These are phyloP conservation scores for Trichophaea hybrida DNA, from an alignment of 2,329 filamentous ascomycete genomes.

Conservation along the genomic window DNA sequence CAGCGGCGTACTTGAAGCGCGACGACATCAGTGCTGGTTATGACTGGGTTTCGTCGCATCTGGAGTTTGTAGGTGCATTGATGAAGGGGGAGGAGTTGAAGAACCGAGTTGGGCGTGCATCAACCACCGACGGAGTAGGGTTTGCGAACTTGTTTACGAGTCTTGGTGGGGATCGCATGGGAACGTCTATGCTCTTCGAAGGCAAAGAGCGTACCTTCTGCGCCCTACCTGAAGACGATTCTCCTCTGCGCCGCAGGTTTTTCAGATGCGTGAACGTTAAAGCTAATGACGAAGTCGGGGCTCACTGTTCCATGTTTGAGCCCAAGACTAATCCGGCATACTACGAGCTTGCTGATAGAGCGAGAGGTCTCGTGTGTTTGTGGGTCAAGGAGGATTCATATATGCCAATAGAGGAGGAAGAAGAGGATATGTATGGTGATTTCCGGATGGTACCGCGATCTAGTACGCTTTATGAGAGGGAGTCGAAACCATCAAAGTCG, in stretches of 20 bases:
- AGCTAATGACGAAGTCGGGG: constrained; percentile 61
- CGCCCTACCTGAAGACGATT: constrained; percentile 45
- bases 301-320: constrained; percentile 73
- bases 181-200: constrained; percentile 41
- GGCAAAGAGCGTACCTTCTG: constrained; percentile 75
- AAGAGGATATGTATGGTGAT: neutral
- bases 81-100: constrained; percentile 70
- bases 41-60: constrained; percentile 73
- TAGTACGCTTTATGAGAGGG: neutral
- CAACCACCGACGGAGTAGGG: constrained; percentile 52
- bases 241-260: constrained; percentile 42
- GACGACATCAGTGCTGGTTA: constrained; percentile 64
- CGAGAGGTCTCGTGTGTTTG: constrained; percentile 47
- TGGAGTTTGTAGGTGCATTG: constrained; percentile 85
- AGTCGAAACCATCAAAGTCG: neutral
- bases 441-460: neutral
- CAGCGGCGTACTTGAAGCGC: constrained; percentile 72
- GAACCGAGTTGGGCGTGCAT: constrained; percentile 52
- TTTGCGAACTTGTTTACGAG: constrained; percentile 81
- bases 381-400: constrained; percentile 36
- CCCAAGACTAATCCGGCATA: constrained; percentile 59
- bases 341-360: constrained; percentile 48
- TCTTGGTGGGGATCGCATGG: constrained; percentile 42
- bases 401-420: neutral
- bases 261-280: constrained; percentile 61